Evolutionary conservation across 2,329 filamentous ascomycete species (phyloP).

Genomic region (Lasiodiplodia sp.): DNA sequence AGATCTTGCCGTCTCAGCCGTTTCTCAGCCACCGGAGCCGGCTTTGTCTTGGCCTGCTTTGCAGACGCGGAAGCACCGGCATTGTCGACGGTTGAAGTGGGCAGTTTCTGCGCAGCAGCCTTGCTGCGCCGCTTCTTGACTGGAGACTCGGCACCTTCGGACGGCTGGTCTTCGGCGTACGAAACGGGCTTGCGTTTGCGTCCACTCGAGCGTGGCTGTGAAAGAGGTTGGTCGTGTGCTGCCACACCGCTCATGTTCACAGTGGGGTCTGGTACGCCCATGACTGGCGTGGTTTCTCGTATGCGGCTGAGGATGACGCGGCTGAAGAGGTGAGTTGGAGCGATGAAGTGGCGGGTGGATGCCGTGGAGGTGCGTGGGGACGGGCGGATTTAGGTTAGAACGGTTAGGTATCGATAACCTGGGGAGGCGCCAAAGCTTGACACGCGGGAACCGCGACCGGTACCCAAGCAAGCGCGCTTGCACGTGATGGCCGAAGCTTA

Average conservation of each 20-base stretch:
- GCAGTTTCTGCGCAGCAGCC: background rate
- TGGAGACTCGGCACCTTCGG: background rate
- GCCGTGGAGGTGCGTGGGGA: constrained; percentile 17
- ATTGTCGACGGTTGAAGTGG: background rate
- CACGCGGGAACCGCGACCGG: no score
- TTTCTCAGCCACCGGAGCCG: constrained; percentile 38
- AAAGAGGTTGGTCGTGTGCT: constrained; percentile 5
- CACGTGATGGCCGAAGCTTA: constrained; percentile 16
- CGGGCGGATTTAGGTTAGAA: constrained; percentile 12
- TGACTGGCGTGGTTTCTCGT: constrained; percentile 19
- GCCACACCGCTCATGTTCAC: constrained; percentile 21
- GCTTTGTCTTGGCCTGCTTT: constrained; percentile 32
- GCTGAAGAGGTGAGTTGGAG: constrained; percentile 10
- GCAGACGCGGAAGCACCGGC: background rate
- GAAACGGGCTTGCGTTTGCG: constrained; percentile 24
- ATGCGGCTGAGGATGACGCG: constrained; percentile 18
- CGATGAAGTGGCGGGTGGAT: constrained; percentile 27
- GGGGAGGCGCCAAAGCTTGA: background rate
- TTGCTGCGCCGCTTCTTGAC: constrained; percentile 17
- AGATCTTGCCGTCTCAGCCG: constrained; percentile 36
- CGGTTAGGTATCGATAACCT: constrained; percentile 8
- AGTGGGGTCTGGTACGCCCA: constrained; percentile 5
- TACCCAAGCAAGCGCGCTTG: background rate
- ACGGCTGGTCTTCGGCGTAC: constrained; percentile 10
- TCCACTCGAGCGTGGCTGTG: constrained; percentile 20